Evolutionary conservation across 1,139 yeast genomes (phyloP).

Genomic region (Citeromyces hawaiiensis): DNA sequence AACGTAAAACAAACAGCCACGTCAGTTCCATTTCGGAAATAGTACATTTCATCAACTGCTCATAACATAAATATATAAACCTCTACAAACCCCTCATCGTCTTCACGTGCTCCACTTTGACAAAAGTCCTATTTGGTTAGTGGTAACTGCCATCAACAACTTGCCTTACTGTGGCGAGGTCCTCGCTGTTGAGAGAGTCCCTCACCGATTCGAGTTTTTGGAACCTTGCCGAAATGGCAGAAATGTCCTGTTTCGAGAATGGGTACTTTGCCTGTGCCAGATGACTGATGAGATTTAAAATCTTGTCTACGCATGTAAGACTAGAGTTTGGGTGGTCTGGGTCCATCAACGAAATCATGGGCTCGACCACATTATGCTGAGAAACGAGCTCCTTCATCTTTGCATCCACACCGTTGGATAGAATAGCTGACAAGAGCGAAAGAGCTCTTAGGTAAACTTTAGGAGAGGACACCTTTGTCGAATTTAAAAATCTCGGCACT

Average conservation of each 20-base stretch:
- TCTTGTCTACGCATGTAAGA: constrained; percentile 46
- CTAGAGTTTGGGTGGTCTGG: constrained; percentile 27
- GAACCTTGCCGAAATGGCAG: constrained; percentile 25
- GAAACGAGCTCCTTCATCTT: constrained; percentile 27
- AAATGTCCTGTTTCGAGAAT: constrained; percentile 34
- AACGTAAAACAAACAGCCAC: too few species aligned
- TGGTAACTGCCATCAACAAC: constrained; percentile 14
- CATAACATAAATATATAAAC: background rate
- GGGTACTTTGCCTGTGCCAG: constrained; percentile 30
- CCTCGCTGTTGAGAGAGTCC: constrained; percentile 40
- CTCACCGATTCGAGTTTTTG: constrained; percentile 25
- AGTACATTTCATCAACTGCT: too few species aligned
- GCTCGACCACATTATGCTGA: constrained; percentile 17
- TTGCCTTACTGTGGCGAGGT: constrained; percentile 34
- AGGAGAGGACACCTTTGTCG: constrained; percentile 9
- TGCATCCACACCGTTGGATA: constrained; percentile 34
- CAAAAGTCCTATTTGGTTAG: constrained; percentile 19
- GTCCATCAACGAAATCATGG: constrained; percentile 4
- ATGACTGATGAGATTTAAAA: constrained; percentile 37
- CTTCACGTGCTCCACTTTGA: constrained; percentile 22
- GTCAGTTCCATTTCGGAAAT: too few species aligned
- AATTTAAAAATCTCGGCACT: constrained; percentile 14
- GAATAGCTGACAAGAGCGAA: constrained; percentile 42
- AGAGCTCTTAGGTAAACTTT: constrained; percentile 41
- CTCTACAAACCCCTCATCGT: constrained; percentile 7